Base-by-base conservation (phyloP, 2,329 filamentous ascomycete species). In the Aureobasidium vineae region DNA sequence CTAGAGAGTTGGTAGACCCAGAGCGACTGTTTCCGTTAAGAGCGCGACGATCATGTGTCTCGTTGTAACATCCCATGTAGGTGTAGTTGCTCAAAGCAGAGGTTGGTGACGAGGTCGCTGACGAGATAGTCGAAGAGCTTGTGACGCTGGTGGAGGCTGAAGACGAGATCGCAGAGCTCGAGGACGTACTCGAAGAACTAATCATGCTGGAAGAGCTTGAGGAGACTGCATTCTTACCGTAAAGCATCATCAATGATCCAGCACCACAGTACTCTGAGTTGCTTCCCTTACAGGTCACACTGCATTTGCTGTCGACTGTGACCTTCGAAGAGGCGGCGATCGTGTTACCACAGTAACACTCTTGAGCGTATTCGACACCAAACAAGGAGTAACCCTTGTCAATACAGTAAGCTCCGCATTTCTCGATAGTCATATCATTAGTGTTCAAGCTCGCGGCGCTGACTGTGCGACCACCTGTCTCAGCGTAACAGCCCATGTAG, bases 361-460 rank as follows among this genome's bases (percentile, higher is more conserved):
- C 75, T 8, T 66, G 67, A 4, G 70, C 72, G 64, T 76, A 78
- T 65, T 79, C 75, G 21, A 76, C 70, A 21, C 77, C 79, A 59
- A 78, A 79, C 65, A 73, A 78, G 28, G 70, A 65, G 68, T 75
- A 78, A 15, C 67, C 71, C 13, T 66, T 66, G 54, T 74, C 40
- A 5, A 49, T 67, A 71, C 75, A 77, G 70, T 70, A 79, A 50
- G 68, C 67, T 1, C 74, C 74, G 68, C 78, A 81, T 60, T 70
- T 71, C 38, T 79, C 76, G 15, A 81, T 69, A 5, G 79, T 78
- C 77, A 80, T 77, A 43, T 66, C 70, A n/a, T 68, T 54, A 11
- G 69, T 70, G 57, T 70, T 66, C 19, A 70, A 72, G 26, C 67
- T 59, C 40, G 69, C 71, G 4, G 45, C 72, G 5, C 36, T 59